These are phyloP conservation scores for Candolleomyces efflorescens DNA, from an alignment of 768 basidiomycete species.

Conservation along the genomic window DNA sequence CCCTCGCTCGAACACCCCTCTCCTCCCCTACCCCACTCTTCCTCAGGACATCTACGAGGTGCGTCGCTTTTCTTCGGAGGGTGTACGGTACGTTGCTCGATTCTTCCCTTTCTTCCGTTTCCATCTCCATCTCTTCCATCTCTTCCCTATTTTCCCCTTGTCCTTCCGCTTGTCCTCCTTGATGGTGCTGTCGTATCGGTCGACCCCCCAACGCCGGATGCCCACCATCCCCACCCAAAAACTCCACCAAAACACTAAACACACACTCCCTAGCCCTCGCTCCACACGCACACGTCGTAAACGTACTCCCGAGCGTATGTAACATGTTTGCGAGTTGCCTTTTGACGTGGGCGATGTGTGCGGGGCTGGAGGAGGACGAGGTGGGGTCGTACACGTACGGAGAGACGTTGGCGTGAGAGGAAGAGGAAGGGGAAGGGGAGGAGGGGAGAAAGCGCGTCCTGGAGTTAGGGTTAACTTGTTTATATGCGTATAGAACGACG, in stretches of 20 bases:
- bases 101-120: too few species aligned
- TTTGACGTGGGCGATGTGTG: constrained; percentile 49
- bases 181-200: background rate
- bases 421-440: constrained; percentile 12
- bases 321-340: constrained; percentile 67
- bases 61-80: background rate
- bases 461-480: background rate
- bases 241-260: constrained; percentile 57
- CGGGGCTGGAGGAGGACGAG: constrained; percentile 30
- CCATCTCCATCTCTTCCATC: too few species aligned
- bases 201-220: background rate
- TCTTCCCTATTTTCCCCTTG: too few species aligned
- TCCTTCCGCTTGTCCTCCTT: constrained; percentile 8
- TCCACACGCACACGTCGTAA: constrained; percentile 75
- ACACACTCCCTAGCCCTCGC: constrained; percentile 59
- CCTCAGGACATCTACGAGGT: background rate
- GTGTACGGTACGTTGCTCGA: background rate
- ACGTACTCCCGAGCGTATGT: constrained; percentile 64
- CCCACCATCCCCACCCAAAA: constrained; percentile 35
- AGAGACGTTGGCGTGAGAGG: constrained; percentile 5
- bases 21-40: background rate
- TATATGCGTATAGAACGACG: background rate
- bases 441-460: constrained; percentile 9
- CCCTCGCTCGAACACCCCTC: constrained; percentile 1
- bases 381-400: background rate